These are phyloP conservation scores for Russula compacta DNA, from an alignment of 768 basidiomycete species.

Conservation along the genomic window DNA sequence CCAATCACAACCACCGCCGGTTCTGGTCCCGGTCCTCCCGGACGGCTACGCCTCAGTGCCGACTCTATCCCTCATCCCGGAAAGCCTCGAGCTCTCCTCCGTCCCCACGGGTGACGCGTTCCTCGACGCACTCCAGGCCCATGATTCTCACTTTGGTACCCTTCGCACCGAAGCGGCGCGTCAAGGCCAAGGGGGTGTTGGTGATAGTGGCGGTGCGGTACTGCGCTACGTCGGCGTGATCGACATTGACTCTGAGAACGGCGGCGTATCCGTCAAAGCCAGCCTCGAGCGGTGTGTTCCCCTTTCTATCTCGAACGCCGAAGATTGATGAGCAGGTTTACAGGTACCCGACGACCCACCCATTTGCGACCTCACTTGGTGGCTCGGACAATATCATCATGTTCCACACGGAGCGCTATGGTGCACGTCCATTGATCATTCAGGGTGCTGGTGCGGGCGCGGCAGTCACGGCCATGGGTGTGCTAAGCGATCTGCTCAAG, in stretches of 20 bases:
- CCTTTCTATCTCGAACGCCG: background rate
- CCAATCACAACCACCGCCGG: background rate
- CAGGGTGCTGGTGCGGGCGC: slow-evolving; percentile 98
- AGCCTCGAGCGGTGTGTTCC: slow-evolving; percentile 75
- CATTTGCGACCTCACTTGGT: slow-evolving; percentile 91
- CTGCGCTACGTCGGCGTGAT: slow-evolving; percentile 92
- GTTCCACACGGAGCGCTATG: slow-evolving; percentile 92
- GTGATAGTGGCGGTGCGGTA: slow-evolving; percentile 46
- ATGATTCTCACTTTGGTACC: slow-evolving; percentile 69
- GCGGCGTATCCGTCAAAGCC: slow-evolving; percentile 55
- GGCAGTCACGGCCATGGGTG: slow-evolving; percentile 97
- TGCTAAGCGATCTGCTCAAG: slow-evolving; percentile 77
- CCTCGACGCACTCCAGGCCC: slow-evolving; percentile 66
- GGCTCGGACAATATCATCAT: slow-evolving; percentile 98
- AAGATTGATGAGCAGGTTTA: background rate
- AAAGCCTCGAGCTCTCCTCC: slow-evolving; percentile 50
- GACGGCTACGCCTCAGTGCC: slow-evolving; percentile 72
- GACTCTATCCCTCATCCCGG: slow-evolving; percentile 80
- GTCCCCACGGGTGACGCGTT: slow-evolving; percentile 69
- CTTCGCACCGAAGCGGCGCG: slow-evolving; percentile 69
- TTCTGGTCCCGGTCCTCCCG: slow-evolving; percentile 35
- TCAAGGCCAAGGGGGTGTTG: slow-evolving; percentile 21
- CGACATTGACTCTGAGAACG: slow-evolving; percentile 66
- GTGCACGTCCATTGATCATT: slow-evolving; percentile 78
- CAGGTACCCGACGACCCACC: slow-evolving; percentile 83